These are phyloP conservation scores for Fusarium sambucinum DNA, from an alignment of 2,329 filamentous ascomycete species.

Conservation along the genomic window DNA sequence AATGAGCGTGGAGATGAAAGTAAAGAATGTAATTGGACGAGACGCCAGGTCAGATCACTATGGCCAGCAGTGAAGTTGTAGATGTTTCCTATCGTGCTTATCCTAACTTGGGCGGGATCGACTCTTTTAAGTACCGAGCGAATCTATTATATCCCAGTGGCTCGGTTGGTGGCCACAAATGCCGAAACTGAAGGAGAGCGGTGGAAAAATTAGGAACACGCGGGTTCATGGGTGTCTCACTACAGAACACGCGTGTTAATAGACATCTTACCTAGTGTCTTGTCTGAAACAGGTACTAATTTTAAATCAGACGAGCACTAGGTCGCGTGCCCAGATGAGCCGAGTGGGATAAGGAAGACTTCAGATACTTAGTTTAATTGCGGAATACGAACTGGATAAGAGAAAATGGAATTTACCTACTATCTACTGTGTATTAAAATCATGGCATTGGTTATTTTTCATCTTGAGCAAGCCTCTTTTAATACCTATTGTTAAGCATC, in stretches of 20 bases:
- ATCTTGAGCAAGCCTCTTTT: too few species aligned
- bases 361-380: not conserved
- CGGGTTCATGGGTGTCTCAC: not conserved
- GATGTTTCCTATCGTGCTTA: not conserved
- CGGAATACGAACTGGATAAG: too few species aligned
- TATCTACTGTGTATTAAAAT: not conserved
- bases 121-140: constrained; percentile 33
- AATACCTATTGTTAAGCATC: fast-evolving
- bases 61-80: constrained; percentile 12
- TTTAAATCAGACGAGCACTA: not conserved
- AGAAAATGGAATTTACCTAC: not conserved
- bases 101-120: constrained; percentile 3
- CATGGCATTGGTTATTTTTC: fast-evolving
- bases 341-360: not conserved
- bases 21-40: constrained; percentile 43
- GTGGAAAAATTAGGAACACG: not conserved
- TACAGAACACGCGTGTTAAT: not conserved
- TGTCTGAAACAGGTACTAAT: not conserved
- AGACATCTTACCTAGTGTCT: too few species aligned
- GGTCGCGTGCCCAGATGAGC: not conserved
- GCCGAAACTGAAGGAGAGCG: not conserved
- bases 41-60: not conserved
- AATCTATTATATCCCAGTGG: not conserved
- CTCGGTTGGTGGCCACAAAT: not conserved
- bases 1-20: constrained; percentile 40